Base-by-base conservation (phyloP, 2,329 filamentous ascomycete species). In the Fusarium sororula region DNA sequence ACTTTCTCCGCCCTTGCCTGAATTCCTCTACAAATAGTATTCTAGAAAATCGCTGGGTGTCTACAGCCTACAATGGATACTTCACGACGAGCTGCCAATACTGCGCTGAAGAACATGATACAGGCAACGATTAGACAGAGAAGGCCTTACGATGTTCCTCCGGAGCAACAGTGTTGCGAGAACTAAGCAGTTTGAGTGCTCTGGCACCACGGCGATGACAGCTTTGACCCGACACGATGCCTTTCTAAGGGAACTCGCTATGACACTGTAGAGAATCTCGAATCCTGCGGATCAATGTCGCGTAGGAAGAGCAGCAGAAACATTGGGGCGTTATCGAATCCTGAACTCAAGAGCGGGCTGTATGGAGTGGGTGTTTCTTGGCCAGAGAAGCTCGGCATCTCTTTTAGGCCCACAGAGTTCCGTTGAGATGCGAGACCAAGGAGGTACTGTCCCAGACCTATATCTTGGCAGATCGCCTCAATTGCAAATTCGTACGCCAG, bases 261-360 rank as follows among this genome's bases (percentile, higher is more conserved):
- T 18, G 6, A 24, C 4, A 42, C 6, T 17, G 15, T 1, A 12
- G n/a, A 12, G 7, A 12, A 24, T 18, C 15, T 24, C 6, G 10
- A 24, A 12, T 24, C 5, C 15, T 5, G 1, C 10, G 10, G 15
- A 24, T 3, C 0, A 44, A 24, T 7, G 15, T 7, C 11, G 5
- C 15, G 15, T 12, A 0, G 41, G 4, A 4, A 17, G 0, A 44
- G n/a, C 9, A 7, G 7, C 0, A 1, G 5, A 44, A 18, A 1
- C 15, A 15, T 24, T 9, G 10, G 15, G 6, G 41, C 10, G 4
- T 8, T 44, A 5, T 6, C 10, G 1, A 18, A 6, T 24, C 41
- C 14, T 42, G 14, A 24, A 15, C n/a, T 42, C 6, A 17, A 24
- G 41, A 18, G 18, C 15, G 4, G 10, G 12, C 5, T 44, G 6